Percentiles rank a stretch among this genome's conserved stretches.
Conservation (phyloP, 2,329 filamentous ascomycete genomes). For the Clonostachys chloroleuca region DNA sequence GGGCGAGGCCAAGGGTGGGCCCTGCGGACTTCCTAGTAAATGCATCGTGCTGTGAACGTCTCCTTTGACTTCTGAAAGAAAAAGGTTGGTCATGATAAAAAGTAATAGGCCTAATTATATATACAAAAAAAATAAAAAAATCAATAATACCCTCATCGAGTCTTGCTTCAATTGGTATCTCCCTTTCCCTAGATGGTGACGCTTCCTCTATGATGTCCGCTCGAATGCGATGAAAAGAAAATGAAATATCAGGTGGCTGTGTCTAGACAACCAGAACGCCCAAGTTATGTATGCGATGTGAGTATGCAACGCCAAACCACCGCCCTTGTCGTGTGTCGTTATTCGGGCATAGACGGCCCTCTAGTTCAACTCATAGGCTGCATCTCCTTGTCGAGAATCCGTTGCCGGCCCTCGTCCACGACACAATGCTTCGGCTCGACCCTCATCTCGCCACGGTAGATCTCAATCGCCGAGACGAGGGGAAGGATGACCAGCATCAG, state of each 20-base stretch:
- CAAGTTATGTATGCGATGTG: no score
- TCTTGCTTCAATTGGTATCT: background rate
- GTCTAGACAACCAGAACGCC: no score
- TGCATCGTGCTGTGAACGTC: conserved; percentile 56
- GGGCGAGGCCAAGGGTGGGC: conserved; percentile 56
- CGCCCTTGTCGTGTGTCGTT: no score
- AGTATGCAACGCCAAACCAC: no score
- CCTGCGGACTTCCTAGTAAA: conserved; percentile 74
- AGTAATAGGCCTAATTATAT: conserved; percentile 6
- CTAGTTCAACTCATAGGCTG: background rate
- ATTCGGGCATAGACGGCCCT: no score
- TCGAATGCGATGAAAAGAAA: no score
- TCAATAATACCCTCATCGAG: background rate
- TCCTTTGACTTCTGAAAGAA: conserved; percentile 11
- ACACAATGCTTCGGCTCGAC: conserved; percentile 25
- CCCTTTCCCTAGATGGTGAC: no score
- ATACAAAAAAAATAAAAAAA: background rate
- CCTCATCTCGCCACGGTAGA: conserved; percentile 44
- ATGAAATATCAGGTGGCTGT: no score
- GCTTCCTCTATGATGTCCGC: no score
- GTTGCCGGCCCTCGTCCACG: conserved; percentile 23
- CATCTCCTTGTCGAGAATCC: conserved; percentile 1
- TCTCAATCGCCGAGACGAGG: conserved; percentile 54
- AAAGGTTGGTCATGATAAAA: background rate
- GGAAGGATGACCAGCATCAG: conserved; percentile 56